phyloP scores from a whole-genome alignment of 2,329 filamentous ascomycete genomes.

The Metarhizium album region DNA sequence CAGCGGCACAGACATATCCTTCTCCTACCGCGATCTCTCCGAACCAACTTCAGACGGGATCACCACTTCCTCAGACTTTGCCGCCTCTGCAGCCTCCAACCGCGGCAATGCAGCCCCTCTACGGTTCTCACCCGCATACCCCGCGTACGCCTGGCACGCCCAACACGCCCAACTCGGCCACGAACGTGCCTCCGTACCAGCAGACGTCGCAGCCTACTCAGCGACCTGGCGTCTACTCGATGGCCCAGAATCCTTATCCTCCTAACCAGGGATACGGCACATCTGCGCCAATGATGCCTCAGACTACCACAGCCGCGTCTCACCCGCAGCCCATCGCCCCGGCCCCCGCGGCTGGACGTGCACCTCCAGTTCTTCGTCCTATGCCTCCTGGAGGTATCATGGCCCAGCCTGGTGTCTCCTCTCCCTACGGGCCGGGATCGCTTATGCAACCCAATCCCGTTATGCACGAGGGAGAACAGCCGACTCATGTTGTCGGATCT shows the following conservation, averaged over 20 bases:
- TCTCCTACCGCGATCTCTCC: conserved; percentile 41
- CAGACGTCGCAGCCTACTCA: conserved; percentile 36
- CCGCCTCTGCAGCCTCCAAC: conserved; percentile 42
- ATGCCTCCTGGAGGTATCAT: conserved; percentile 59
- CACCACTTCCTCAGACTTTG: conserved; percentile 41
- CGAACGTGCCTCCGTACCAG: conserved; percentile 43
- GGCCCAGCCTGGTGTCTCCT: conserved; percentile 44
- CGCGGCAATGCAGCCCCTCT: conserved; percentile 32
- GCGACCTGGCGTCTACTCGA: conserved; percentile 40
- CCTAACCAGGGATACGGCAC: conserved; percentile 44
- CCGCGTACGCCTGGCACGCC: conserved; percentile 53
- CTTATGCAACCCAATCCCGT: conserved; percentile 47
- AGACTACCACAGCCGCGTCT: conserved; percentile 53
- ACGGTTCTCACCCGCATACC: conserved; percentile 50
- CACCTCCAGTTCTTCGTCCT: conserved; percentile 53
- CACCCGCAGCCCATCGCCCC: conserved; percentile 70
- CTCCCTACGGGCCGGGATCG: conserved; percentile 49
- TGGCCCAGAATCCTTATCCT: conserved; percentile 46
- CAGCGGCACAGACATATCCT: conserved; percentile 37
- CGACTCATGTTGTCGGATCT: conserved; percentile 87
- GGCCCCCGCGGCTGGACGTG: conserved; percentile 48
- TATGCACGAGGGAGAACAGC: conserved; percentile 49
- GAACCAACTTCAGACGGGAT: conserved; percentile 38
- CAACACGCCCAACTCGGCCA: conserved; percentile 46
- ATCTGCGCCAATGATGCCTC: conserved; percentile 52